These are phyloP conservation scores for Ciborinia camelliae DNA, from an alignment of 2,329 filamentous ascomycete species.

Conservation along the genomic window DNA sequence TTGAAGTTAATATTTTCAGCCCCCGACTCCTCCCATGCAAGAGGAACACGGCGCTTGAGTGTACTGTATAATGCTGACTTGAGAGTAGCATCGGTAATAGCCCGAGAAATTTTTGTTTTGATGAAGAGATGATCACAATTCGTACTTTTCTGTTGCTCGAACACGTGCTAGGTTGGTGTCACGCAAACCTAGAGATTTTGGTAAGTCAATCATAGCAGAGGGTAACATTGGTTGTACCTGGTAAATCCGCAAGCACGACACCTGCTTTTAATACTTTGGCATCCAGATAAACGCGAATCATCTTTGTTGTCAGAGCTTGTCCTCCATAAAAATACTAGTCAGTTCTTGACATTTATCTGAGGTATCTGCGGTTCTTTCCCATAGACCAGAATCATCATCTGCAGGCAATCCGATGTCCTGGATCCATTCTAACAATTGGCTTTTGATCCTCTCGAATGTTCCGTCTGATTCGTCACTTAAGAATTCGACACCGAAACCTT, in stretches of 20 bases:
- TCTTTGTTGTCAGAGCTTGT: conserved; percentile 1
- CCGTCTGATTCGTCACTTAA: not conserved
- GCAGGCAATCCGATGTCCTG: not conserved
- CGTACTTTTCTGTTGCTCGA: conserved; percentile 38
- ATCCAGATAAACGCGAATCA: conserved; percentile 8
- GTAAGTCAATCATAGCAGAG: not conserved
- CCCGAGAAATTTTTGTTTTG: conserved; percentile 36
- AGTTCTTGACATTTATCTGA: not conserved
- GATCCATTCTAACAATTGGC: not conserved
- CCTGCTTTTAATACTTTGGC: conserved; percentile 6
- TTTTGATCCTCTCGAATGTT: not conserved
- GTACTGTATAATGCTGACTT: conserved; percentile 3
- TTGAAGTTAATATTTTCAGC: conserved; percentile 7
- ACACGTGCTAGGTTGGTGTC: conserved; percentile 41
- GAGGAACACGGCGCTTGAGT: not conserved
- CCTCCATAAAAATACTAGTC: not conserved
- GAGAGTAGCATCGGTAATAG: not conserved
- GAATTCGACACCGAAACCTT: not conserved
- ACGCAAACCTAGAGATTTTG: conserved; percentile 30
- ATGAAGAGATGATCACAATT: conserved; percentile 40
- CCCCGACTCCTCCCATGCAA: conserved; percentile 19
- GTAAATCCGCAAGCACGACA: not conserved
- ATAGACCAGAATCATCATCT: not conserved
- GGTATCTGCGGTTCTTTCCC: not conserved
- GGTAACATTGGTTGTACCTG: not conserved